These are phyloP conservation scores for Salicornia ramosissima DNA, from an alignment of 148 eudicot genomes.

Conservation along the genomic window DNA sequence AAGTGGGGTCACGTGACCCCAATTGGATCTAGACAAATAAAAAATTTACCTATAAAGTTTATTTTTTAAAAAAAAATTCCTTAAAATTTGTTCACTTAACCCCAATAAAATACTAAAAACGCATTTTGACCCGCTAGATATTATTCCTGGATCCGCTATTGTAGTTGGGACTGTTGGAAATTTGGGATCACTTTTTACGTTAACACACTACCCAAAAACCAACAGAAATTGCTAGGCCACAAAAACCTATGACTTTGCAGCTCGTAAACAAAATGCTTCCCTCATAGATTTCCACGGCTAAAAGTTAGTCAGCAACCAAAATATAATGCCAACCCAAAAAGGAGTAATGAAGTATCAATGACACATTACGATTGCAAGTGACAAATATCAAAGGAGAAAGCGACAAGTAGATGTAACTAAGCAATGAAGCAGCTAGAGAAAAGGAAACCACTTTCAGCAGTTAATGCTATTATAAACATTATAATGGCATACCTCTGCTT, in stretches of 20 bases:
- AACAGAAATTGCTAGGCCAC: background rate
- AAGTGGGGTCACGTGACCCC: too few species aligned
- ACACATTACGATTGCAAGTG: background rate
- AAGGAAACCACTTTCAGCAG: background rate
- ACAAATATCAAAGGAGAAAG: background rate
- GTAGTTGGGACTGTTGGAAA: too few species aligned
- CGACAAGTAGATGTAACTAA: background rate
- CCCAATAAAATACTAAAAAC: too few species aligned
- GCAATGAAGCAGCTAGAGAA: background rate
- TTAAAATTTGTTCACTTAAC: too few species aligned
- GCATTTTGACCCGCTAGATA: too few species aligned
- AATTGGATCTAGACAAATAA: too few species aligned
- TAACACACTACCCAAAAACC: background rate
- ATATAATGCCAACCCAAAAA: background rate
- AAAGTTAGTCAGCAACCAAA: background rate
- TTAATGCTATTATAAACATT: background rate
- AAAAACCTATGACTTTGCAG: background rate
- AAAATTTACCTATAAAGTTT: too few species aligned
- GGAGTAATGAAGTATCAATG: background rate
- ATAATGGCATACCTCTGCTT: slow-evolving; percentile 65
- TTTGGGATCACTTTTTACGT: too few species aligned
- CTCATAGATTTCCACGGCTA: background rate
- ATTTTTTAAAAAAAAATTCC: too few species aligned
- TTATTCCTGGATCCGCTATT: too few species aligned
- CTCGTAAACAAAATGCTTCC: background rate